These are phyloP conservation scores for Croton laevigatus DNA, from an alignment of 441 rosid genomes.

Conservation along the genomic window DNA sequence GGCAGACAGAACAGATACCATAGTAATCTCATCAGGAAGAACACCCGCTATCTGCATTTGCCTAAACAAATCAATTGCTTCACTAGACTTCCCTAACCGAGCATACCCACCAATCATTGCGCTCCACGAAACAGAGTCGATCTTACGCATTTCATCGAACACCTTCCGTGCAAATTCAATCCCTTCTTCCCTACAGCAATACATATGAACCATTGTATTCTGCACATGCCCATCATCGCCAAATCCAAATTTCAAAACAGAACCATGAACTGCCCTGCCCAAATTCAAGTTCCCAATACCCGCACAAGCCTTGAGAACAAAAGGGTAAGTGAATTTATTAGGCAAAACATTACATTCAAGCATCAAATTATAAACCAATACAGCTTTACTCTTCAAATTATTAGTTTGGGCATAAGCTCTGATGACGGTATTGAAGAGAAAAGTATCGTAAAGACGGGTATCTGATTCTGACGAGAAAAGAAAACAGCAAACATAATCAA, in stretches of 20 bases:
- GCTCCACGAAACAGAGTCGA: conserved; percentile 52
- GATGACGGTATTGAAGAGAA: conserved; percentile 46
- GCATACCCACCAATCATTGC: conserved; percentile 57
- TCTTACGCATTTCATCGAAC: conserved; percentile 46
- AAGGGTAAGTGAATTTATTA: conserved; percentile 47
- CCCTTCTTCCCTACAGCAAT: conserved; percentile 32
- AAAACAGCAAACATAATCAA: conserved; percentile 36
- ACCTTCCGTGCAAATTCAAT: conserved; percentile 38
- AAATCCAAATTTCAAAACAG: conserved; percentile 42
- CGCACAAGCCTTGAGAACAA: conserved; percentile 57
- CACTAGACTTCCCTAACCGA: conserved; percentile 35
- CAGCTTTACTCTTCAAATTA: conserved; percentile 31
- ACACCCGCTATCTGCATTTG: conserved; percentile 42
- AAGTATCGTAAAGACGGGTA: conserved; percentile 36
- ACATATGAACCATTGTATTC: conserved; percentile 50
- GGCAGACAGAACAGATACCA: conserved; percentile 51
- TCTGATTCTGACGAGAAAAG: conserved; percentile 44
- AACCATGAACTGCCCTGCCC: conserved; percentile 44
- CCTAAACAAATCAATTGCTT: conserved; percentile 46
- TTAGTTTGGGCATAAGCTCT: conserved; percentile 42
- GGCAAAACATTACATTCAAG: conserved; percentile 32
- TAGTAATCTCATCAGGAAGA: conserved; percentile 50
- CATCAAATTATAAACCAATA: conserved; percentile 35
- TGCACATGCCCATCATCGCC: conserved; percentile 39
- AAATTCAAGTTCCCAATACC: conserved; percentile 39